Evolutionary conservation across 345 rosid species (phyloP).

Genomic region (Pugionium dolabratum): DNA sequence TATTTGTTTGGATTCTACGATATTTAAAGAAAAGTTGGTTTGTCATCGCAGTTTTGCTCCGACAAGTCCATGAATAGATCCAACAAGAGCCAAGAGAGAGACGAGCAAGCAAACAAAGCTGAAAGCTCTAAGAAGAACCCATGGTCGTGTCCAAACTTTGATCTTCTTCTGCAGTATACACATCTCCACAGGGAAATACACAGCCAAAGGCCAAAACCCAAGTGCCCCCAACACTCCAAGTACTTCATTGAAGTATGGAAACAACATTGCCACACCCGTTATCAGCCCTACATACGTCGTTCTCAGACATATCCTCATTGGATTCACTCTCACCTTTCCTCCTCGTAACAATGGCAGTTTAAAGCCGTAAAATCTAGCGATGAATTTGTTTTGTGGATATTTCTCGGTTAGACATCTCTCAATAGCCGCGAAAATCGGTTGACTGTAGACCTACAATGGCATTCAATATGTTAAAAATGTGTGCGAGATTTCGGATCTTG

Average conservation of each 20-base stretch:
- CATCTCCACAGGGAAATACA: slow-evolving; percentile 82
- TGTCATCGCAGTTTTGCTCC: slow-evolving; percentile 47
- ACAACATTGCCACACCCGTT: slow-evolving; percentile 52
- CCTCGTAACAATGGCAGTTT: slow-evolving; percentile 43
- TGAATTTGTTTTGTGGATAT: slow-evolving; percentile 51
- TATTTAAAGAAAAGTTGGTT: neutral
- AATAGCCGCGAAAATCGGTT: slow-evolving; percentile 61
- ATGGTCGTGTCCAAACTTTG: slow-evolving; percentile 51
- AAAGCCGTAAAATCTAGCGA: slow-evolving; percentile 36
- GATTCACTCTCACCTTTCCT: slow-evolving; percentile 31
- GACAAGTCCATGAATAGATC: slow-evolving; percentile 61
- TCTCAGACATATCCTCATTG: slow-evolving; percentile 42
- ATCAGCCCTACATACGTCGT: slow-evolving; percentile 53
- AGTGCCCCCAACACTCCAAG: slow-evolving; percentile 73
- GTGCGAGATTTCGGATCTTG: neutral
- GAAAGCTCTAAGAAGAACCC: slow-evolving; percentile 57
- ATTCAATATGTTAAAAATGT: neutral
- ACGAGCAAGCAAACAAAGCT: slow-evolving; percentile 48
- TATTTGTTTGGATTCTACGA: no score
- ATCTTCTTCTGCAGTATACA: slow-evolving; percentile 55
- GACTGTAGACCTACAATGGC: slow-evolving; percentile 55
- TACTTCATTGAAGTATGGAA: slow-evolving; percentile 87
- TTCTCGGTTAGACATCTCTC: slow-evolving; percentile 54
- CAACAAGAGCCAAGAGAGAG: slow-evolving; percentile 51
- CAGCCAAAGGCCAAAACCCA: slow-evolving; percentile 71